Percentiles rank a stretch among this genome's conserved stretches.
phyloP scores from a whole-genome alignment of 2,329 filamentous ascomycete species.

The Pseudogymnoascus sp. region DNA sequence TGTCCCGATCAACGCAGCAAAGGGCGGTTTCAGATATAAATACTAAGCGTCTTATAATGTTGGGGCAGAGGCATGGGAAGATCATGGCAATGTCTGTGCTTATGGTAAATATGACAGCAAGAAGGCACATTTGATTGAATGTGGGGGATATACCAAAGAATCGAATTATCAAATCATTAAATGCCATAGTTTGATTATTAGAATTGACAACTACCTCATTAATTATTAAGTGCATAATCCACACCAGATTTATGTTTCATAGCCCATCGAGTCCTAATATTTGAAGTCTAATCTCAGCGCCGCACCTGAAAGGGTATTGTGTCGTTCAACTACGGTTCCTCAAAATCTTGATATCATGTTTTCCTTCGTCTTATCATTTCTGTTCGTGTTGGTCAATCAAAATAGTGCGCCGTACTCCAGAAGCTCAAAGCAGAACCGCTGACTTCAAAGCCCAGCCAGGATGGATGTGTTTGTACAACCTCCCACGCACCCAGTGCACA shows the following conservation, averaged over 20 bases:
- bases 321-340: neutral
- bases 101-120: neutral
- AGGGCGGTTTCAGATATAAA: slow-evolving; percentile 11
- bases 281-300: neutral
- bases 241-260: neutral
- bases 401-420: neutral
- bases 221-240: neutral
- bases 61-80: neutral
- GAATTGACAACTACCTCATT: neutral
- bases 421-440: neutral
- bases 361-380: neutral
- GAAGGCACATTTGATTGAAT: neutral
- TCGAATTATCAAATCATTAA: neutral
- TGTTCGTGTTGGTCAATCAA: neutral
- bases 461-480: neutral
- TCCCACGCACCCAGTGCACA: neutral
- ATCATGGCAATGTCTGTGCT: neutral
- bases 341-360: neutral
- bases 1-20: slow-evolving; percentile 13
- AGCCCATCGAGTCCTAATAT: neutral
- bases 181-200: neutral
- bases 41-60: neutral
- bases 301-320: neutral
- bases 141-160: neutral
- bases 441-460: neutral